Evolutionary conservation across 495 filamentous ascomycete genomes (phyloP), one percentile per base, ranked within the genome.

Genomic region (Coniosporium apollinis): DNA sequence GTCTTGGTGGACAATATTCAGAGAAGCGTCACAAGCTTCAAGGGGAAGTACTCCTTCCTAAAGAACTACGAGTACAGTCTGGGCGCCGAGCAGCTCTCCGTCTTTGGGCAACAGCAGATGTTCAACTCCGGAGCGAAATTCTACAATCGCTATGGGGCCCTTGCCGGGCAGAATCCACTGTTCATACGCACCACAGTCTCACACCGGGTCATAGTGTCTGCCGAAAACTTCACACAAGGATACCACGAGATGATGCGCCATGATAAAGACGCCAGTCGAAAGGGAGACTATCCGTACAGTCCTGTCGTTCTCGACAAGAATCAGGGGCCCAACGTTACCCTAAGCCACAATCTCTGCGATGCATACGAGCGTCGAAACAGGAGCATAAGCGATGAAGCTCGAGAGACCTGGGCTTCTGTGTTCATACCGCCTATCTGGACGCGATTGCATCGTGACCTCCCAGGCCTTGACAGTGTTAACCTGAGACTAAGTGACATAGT

Each of bases 141-240:
- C 58, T 85, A 83, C 53, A 43, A 58, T 20, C 73, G 76, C 3
- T 91, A 93, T 50, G 49, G 58, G 36, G 24, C 52, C 16, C 66
- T 91, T 0, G 59, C 74, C 2, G 51, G 48, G 26, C 43, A 58
- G 3, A 48, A 58, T 13, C 50, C 61, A 2, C 84, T 81, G 2
- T 92, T 93, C 43, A 52, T 89, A 19, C 70, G 84, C 10, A 56
- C 80, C 4, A 69, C 75, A 1, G 77, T 69, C 19, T 70, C 81
- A 39, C 61, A 68, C 9, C 74, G 84, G 4, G 82, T 93, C 0
- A 55, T 89, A 3, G 64, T 69, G 28, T 85, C 79, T 3, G 84
- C 77, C 8, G 43, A 70, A 41, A 74, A 77, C 37, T 93, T 74
- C 56, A 71, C 71, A 3, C 57, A 74, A 39, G 84, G 83, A 3